Conservation (phyloP, 768 basidiomycete species). For the Calocybe indica region DNA sequence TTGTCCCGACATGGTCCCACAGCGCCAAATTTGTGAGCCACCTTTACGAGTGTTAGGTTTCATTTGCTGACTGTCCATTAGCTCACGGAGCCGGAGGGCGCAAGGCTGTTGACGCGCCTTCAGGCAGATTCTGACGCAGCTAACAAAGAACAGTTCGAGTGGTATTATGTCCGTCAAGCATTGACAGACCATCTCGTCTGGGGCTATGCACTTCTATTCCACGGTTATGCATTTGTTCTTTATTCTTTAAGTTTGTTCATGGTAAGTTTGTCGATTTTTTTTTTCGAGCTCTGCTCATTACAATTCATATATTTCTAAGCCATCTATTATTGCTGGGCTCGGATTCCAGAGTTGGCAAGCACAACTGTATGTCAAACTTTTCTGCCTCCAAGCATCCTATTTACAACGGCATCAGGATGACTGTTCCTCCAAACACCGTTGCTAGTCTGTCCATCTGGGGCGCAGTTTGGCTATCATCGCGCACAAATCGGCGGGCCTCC, state of each 20-base stretch:
- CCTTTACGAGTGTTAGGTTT: neutral
- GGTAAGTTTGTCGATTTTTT: conserved; percentile 22
- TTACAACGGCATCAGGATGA: conserved; percentile 32
- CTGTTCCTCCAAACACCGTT: conserved; percentile 51
- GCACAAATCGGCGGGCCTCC: conserved; percentile 36
- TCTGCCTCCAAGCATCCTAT: neutral
- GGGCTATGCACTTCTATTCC: conserved; percentile 56
- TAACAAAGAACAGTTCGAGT: conserved; percentile 47
- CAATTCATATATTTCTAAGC: conserved; percentile 24
- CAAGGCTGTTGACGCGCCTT: conserved; percentile 42
- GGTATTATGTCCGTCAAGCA: conserved; percentile 51
- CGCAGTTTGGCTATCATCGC: conserved; percentile 48
- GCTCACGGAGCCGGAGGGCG: conserved; percentile 48
- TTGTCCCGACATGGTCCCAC: conserved; percentile 56
- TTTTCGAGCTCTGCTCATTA: neutral
- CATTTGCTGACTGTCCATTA: conserved; percentile 12
- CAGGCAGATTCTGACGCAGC: conserved; percentile 49
- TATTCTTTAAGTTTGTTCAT: conserved; percentile 57
- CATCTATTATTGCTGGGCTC: conserved; percentile 52
- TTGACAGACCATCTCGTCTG: conserved; percentile 54
- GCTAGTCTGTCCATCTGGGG: conserved; percentile 43
- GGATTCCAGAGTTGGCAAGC: conserved; percentile 58
- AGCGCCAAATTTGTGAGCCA: conserved; percentile 47
- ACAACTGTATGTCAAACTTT: conserved; percentile 36
- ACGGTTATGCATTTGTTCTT: conserved; percentile 53